Evolutionary conservation across 2,329 filamentous ascomycete genomes (phyloP), one percentile per base, ranked within the genome.

Genomic region (Colletotrichum gigasporum): DNA sequence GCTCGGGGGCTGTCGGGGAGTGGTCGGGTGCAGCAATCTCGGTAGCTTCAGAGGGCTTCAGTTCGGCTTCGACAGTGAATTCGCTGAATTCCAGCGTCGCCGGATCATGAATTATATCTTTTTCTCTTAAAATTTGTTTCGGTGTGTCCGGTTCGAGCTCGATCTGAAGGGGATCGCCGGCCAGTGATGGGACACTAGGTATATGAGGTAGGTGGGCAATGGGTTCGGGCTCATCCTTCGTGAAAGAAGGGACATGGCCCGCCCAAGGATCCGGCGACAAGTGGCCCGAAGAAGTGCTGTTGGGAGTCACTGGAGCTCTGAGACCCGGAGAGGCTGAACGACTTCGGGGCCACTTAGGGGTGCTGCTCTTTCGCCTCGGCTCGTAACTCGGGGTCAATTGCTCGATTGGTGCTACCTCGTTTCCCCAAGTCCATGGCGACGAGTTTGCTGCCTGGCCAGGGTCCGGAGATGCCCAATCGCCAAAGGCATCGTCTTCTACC

Each of bases 221-320:
- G 3, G 35, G 73, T 69, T 32, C 66, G 6, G 55, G 51, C 5
- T 62, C 65, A 22, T 58, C 56, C 51, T 35, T 71, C 64, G 10
- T 71, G 66, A 14, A 74, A 70, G n/a, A 73, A 3, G 61, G 48
- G 11, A 14, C 63, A 24, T 79, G 78, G 50, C 72, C 60, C 2
- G 75, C 74, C 80, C 80, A 82, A 0, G 80, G 80, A 63, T 82
- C 80, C 5, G 76, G 78, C 1, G 79, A 80, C 16, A 74, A 74
- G 30, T 78, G 75, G 56, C 77, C 67, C 8, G 74, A 71, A 37
- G 73, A 67, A 9, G 74, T 73, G 18, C 71, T 71, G 56, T 74
- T 73, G 22, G 75, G 74, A 39, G 75, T 72, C 10, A 51, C 70
- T 5, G 71, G 65, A 1, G 74, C 72, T 18, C 71, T 74, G 3